Evolutionary conservation across 306 rosid genomes (phyloP), one percentile per base, ranked within the genome.

Genomic region (Crataegus laevigata): DNA sequence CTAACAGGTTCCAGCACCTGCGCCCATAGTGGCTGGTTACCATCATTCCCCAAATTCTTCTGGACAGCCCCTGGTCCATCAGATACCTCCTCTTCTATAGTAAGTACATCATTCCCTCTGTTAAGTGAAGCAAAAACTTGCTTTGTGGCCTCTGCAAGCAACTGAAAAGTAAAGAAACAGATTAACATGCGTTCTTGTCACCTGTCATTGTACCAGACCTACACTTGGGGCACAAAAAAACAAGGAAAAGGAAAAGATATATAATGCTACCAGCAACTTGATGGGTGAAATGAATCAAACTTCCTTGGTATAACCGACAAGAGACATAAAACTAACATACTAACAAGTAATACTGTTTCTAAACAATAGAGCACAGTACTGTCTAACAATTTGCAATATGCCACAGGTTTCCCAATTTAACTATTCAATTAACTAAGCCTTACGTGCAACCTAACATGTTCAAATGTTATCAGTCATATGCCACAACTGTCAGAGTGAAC

Each of bases 101-200:
- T 88, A 68, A 96, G 81, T 68, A 84, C 85, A 68, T 86, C 87
- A 67, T 84, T 85, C 47, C 85, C 89, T 66, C 84, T 76, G 69
- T 71, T 90, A 77, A 86, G 55, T 34, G 93, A 84, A 83, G 94
- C 97, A 85, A 90, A 96, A 64, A 96, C 75, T 77, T 90, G 84
- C 88, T 85, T 90, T 30, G 89, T 78, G 73, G 99, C 90, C 87
- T 96, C 98, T 21, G 98, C 98, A 85, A 96, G 99, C 84, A 96
- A 78, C 99, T 96, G 91, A 82, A 82, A 59, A 17, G 55, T 78
- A 82, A 68, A 74, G 25, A 67, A 65, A 79, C 64, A 84, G 66
- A 79, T 79, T 74, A 79, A 75, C 21, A 43, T 21, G 80, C 61
- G 54, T 62, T 45, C 14, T 75, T 72, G 74, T 64, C 85, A 50